phyloP scores from a whole-genome alignment of 345 rosid genomes.

The Citrus mangshanensis region DNA sequence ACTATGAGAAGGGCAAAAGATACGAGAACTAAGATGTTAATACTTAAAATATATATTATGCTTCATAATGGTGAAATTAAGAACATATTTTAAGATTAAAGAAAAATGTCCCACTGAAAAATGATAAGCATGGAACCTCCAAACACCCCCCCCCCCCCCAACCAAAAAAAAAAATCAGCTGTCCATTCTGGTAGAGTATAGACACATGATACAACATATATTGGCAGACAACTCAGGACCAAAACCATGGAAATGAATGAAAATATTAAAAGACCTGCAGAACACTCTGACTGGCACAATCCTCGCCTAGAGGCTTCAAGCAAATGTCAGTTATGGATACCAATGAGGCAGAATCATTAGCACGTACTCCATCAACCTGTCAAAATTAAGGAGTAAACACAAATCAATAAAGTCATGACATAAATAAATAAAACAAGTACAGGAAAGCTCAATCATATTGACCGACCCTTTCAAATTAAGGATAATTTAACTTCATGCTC shows the following conservation, averaged over 20 bases:
- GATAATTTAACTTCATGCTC: background rate
- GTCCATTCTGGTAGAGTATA: background rate
- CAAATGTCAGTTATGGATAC: slow-evolving; percentile 81
- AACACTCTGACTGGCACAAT: slow-evolving; percentile 95
- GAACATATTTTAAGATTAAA: background rate
- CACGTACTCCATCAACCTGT: slow-evolving; percentile 81
- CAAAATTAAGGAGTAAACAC: slow-evolving; percentile 13
- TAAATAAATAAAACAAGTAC: background rate
- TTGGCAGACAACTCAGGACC: background rate
- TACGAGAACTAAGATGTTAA: slow-evolving; percentile 17
- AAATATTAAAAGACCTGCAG: slow-evolving; percentile 59
- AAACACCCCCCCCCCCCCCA: too few relatives aligned
- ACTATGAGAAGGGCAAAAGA: slow-evolving; percentile 37
- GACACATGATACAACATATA: background rate
- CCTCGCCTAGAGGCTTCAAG: slow-evolving; percentile 86
- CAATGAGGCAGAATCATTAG: slow-evolving; percentile 69
- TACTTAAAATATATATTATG: background rate
- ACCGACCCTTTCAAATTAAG: slow-evolving; percentile 2
- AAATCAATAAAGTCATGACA: background rate
- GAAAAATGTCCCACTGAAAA: background rate
- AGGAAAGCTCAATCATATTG: slow-evolving; percentile 9
- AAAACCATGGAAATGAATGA: background rate
- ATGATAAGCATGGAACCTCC: background rate
- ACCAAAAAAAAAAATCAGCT: background rate
- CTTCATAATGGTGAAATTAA: background rate